These are phyloP conservation scores for Lenwebbia sp. DNA, from an alignment of 345 rosid genomes.

Conservation along the genomic window DNA sequence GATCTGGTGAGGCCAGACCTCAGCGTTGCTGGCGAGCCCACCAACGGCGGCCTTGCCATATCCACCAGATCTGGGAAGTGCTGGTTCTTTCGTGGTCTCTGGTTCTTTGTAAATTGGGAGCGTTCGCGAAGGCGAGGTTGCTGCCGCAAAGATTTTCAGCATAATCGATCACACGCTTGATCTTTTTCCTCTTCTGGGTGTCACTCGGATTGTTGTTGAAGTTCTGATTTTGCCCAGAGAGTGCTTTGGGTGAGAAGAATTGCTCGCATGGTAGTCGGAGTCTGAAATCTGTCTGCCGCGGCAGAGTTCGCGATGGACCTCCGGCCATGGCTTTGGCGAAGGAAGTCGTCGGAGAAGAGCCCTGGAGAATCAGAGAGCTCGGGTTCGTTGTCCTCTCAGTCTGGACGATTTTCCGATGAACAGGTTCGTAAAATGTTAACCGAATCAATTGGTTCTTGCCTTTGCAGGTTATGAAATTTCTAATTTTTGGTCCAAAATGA, in stretches of 20 bases:
- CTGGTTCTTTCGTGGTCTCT: too few species aligned
- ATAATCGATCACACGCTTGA: neutral
- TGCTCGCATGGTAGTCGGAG: neutral
- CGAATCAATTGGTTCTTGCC: neutral
- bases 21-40: too few species aligned
- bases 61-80: too few species aligned
- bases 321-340: conserved; percentile 69
- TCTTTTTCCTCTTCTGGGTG: neutral
- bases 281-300: neutral
- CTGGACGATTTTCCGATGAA: conserved; percentile 63
- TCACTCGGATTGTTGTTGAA: neutral
- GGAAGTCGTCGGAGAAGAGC: conserved; percentile 57
- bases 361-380: conserved; percentile 59
- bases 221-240: neutral
- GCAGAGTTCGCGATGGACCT: conserved; percentile 39
- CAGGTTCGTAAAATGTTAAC: conserved; percentile 22
- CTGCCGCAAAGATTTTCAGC: too few species aligned
- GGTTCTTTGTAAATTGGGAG: too few species aligned
- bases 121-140: too few species aligned
- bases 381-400: conserved; percentile 52
- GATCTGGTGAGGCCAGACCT: too few species aligned
- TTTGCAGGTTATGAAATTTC: neutral
- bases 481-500: neutral
- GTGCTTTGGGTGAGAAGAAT: neutral
- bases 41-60: too few species aligned